Evolutionary conservation across 176 grass and related monocot species (phyloP).

Genomic region (Elaeis guineensis): DNA sequence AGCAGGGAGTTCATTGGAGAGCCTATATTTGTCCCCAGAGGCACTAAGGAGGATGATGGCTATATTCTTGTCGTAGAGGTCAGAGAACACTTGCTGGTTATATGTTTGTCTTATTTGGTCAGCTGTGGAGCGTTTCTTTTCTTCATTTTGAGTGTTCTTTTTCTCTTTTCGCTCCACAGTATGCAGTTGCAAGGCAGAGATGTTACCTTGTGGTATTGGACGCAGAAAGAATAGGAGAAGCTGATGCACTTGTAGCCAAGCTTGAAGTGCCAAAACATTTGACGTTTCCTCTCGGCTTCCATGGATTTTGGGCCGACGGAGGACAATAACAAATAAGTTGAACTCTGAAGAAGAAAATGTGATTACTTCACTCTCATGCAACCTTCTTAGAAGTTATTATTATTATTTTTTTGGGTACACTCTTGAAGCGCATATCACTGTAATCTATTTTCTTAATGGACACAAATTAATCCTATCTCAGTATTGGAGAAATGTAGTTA

Average conservation of each 20-base stretch:
- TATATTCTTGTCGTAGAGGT: conserved; percentile 93
- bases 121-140: background rate
- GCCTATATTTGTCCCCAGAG: conserved; percentile 54
- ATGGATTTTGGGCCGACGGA: conserved; percentile 74
- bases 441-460: no score
- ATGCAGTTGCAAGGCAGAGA: conserved; percentile 57
- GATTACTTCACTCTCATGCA: no score
- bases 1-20: conserved; percentile 72
- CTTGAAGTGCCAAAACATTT: conserved; percentile 72
- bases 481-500: no score
- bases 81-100: background rate
- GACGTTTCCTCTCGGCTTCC: conserved; percentile 87
- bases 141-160: background rate
- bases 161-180: conserved; percentile 27
- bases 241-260: conserved; percentile 49
- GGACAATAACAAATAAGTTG: background rate
- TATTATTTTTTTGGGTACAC: no score
- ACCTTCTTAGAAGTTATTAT: no score
- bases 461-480: no score
- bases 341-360: no score
- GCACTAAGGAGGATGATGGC: conserved; percentile 47
- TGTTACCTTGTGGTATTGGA: conserved; percentile 72
- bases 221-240: conserved; percentile 64
- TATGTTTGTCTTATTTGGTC: no score
- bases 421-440: no score